Evolutionary conservation across 1,284 basidiomycete genomes (phyloP).

Genomic region (Apiotrichum veenhuisii): DNA sequence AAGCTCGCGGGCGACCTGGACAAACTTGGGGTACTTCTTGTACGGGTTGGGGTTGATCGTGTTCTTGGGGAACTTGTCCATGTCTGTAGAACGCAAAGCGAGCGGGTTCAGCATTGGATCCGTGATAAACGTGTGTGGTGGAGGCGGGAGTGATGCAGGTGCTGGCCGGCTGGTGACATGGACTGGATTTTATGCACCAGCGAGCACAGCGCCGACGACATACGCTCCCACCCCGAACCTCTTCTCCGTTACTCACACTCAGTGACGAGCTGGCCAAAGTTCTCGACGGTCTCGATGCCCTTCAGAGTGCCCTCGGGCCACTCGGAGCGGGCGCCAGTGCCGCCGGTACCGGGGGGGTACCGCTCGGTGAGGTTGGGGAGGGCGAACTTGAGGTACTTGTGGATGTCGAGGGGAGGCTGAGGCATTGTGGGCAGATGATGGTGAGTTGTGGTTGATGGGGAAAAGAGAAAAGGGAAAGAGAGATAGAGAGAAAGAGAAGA

Average conservation of each 20-base stretch:
- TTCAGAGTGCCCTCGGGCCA: slow-evolving; percentile 42
- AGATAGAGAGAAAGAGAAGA: neutral
- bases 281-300: slow-evolving; percentile 43
- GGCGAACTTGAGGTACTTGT: slow-evolving; percentile 42
- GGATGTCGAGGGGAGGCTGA: slow-evolving; percentile 47
- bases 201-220: too few relatives aligned
- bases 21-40: slow-evolving; percentile 48
- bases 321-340: slow-evolving; percentile 43
- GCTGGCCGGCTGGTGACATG: too few relatives aligned
- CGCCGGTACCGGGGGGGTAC: slow-evolving; percentile 49
- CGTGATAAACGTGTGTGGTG: neutral
- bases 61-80: slow-evolving; percentile 28
- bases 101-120: neutral
- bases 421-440: slow-evolving; percentile 42
- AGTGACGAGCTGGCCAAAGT: slow-evolving; percentile 36
- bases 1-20: slow-evolving; percentile 36
- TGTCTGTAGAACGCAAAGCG: slow-evolving; percentile 11
- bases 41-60: slow-evolving; percentile 43
- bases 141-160: neutral
- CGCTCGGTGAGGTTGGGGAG: slow-evolving; percentile 41
- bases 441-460: neutral
- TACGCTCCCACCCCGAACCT: too few relatives aligned
- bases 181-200: too few relatives aligned
- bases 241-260: slow-evolving; percentile 48
- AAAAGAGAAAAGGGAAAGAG: neutral